A percentile compares a stretch with the other conserved stretches of the same genome.
Conservation (phyloP, 169 alveolate genomes). For the Plasmodium coatneyi region DNA sequence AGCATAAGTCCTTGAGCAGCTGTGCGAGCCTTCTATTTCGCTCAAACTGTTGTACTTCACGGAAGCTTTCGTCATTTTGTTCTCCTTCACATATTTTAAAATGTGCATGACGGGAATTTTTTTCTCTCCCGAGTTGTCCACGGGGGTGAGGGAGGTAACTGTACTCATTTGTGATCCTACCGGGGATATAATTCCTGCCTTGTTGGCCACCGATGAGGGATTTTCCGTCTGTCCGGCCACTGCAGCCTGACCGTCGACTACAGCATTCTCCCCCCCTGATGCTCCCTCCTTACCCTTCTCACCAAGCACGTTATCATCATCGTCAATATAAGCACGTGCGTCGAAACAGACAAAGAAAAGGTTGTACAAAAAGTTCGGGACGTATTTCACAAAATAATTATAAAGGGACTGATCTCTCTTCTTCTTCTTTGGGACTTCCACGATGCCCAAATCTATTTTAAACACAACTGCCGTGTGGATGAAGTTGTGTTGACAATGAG, state of each 20-base stretch:
- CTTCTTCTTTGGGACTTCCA: constrained; percentile 26
- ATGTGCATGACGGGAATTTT: neutral
- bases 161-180: neutral
- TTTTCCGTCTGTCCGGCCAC: neutral
- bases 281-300: neutral
- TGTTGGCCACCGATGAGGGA: neutral
- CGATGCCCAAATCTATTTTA: constrained; percentile 19
- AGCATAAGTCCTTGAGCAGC: constrained; percentile 25
- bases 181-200: neutral
- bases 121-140: neutral
- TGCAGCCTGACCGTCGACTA: neutral
- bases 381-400: neutral
- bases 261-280: neutral
- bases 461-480: constrained; percentile 51
- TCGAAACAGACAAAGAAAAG: neutral
- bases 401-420: neutral
- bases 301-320: no score
- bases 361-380: neutral
- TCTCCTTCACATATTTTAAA: constrained; percentile 39
- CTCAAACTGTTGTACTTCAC: constrained; percentile 1
- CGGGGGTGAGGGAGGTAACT: neutral
- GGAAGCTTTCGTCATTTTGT: neutral
- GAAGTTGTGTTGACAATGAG: constrained; percentile 21
- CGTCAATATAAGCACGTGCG: neutral
- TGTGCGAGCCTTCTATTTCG: constrained; percentile 9